Percentiles rank a stretch among this genome's conserved stretches.
Conservation (phyloP, 2,329 filamentous ascomycete species). For the Pyricularia sp. region DNA sequence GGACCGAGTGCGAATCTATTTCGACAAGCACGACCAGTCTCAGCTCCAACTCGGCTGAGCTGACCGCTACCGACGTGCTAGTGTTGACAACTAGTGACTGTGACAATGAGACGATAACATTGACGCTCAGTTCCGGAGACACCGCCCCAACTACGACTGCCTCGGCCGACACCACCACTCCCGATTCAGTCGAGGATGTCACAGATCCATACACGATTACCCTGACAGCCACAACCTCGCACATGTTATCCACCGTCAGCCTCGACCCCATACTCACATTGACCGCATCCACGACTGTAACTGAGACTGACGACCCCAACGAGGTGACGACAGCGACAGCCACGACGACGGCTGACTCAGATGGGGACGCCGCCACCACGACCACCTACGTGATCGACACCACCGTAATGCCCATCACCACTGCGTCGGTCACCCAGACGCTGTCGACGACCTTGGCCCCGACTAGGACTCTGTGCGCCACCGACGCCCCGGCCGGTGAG, state of each 20-base stretch:
- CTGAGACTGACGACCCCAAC: background rate
- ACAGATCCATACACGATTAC: background rate
- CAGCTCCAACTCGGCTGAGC: background rate
- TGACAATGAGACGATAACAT: background rate
- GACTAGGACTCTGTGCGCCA: slow-evolving; percentile 22
- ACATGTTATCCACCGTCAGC: background rate
- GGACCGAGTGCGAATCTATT: background rate
- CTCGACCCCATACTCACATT: background rate
- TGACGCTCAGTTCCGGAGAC: too few species aligned
- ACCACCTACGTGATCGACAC: slow-evolving; percentile 23
- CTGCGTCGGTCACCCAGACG: slow-evolving; percentile 15
- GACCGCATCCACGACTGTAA: background rate
- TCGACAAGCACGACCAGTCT: background rate
- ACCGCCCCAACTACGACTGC: too few species aligned
- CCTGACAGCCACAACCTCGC: background rate
- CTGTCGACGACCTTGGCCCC: slow-evolving; percentile 15
- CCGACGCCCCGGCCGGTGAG: slow-evolving; percentile 17
- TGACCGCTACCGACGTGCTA: background rate
- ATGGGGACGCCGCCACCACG: slow-evolving; percentile 3
- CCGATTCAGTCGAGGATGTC: background rate
- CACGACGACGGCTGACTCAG: background rate
- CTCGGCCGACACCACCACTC: background rate
- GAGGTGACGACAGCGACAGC: slow-evolving; percentile 3
- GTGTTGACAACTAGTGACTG: background rate
- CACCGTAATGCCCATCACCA: slow-evolving; percentile 20